Conservation (phyloP, 768 basidiomycete species). For the Termitomyces sp. region DNA sequence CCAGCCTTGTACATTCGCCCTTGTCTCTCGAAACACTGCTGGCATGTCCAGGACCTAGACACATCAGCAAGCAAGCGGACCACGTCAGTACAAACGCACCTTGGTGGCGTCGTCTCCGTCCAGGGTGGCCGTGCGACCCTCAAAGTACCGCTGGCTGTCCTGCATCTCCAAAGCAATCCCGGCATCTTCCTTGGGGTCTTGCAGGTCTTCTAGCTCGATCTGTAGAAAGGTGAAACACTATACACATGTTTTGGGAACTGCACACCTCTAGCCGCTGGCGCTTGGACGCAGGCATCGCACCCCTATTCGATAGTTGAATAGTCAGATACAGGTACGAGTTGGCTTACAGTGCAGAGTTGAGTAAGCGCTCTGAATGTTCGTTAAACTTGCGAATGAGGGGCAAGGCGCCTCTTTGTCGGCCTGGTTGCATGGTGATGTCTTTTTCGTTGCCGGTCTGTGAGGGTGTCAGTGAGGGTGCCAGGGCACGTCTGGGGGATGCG, state of each 20-base stretch:
- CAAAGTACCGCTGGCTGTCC: conserved; percentile 80
- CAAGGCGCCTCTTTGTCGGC: conserved; percentile 80
- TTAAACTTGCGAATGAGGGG: conserved; percentile 97
- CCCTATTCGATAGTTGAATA: conserved; percentile 30
- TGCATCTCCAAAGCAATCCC: conserved; percentile 87
- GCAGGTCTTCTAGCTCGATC: conserved; percentile 85
- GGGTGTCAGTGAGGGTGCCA: background rate
- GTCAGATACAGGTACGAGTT: no score
- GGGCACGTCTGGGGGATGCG: conserved; percentile 6
- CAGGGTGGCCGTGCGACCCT: conserved; percentile 42
- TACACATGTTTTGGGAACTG: background rate
- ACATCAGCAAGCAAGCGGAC: background rate
- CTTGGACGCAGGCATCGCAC: conserved; percentile 57
- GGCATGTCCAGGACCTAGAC: conserved; percentile 45
- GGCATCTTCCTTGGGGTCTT: conserved; percentile 57
- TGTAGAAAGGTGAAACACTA: conserved; percentile 31
- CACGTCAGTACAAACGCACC: conserved; percentile 15
- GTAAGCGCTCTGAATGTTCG: conserved; percentile 88
- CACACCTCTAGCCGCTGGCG: conserved; percentile 54
- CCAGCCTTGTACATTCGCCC: conserved; percentile 53
- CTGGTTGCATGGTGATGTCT: conserved; percentile 95
- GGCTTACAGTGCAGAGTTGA: conserved; percentile 72
- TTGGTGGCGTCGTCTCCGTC: conserved; percentile 27
- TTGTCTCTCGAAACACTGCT: conserved; percentile 44
- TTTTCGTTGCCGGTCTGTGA: conserved; percentile 80